Conservation (phyloP, 164 flowering plant species). For the Hamamelis virginiana region DNA sequence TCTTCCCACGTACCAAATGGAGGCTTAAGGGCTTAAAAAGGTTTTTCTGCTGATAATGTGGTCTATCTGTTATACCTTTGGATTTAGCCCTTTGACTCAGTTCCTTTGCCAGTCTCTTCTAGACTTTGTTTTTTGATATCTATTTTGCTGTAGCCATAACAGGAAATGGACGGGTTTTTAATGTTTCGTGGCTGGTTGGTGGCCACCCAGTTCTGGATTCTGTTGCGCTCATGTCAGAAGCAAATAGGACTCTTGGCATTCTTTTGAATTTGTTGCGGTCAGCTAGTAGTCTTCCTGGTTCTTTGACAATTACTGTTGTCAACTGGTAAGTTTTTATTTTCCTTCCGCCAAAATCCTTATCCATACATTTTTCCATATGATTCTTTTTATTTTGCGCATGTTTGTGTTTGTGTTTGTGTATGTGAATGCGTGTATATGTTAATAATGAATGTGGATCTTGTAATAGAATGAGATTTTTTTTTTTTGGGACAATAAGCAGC, state of each 20-base stretch:
- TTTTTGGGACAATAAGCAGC: too few relatives aligned
- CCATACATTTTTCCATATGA: neutral
- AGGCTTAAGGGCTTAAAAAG: neutral
- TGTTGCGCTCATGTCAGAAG: conserved; percentile 54
- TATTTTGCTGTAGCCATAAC: conserved; percentile 20
- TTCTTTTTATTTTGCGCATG: neutral
- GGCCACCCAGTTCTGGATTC: conserved; percentile 79
- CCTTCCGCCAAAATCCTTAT: neutral
- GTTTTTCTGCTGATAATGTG: neutral
- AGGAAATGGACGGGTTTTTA: conserved; percentile 52
- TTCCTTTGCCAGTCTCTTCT: neutral
- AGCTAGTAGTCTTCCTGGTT: conserved; percentile 53
- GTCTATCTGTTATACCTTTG: neutral
- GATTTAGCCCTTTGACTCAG: neutral
- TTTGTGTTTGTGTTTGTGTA: neutral
- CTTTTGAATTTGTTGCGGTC: conserved; percentile 65
- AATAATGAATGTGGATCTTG: too few relatives aligned
- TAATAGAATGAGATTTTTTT: too few relatives aligned
- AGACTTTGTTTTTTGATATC: neutral
- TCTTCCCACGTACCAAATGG: too few relatives aligned
- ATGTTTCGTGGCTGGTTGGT: conserved; percentile 67
- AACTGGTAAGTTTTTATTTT: conserved; percentile 63
- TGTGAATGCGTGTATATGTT: too few relatives aligned
- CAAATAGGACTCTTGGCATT: conserved; percentile 50
- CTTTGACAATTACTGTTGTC: conserved; percentile 59